Percentiles rank a stretch among this genome's conserved stretches.
These are phyloP conservation scores for Sarocladiaceae sp. DNA, from an alignment of 2,329 filamentous ascomycete species.

Conservation along the genomic window DNA sequence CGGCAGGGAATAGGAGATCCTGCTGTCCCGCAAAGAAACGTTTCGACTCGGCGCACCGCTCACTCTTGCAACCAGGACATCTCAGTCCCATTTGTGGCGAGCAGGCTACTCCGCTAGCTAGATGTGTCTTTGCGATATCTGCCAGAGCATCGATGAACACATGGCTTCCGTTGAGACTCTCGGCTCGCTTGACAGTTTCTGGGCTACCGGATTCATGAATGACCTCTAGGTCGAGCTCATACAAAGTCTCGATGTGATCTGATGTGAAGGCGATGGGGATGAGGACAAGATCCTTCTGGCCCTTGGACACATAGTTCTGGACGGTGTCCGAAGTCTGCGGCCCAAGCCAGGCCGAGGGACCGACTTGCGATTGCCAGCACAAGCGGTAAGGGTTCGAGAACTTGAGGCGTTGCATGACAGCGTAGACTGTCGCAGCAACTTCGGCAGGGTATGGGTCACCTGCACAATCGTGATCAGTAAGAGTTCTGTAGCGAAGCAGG, in stretches of 20 bases:
- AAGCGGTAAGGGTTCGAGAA: constrained; percentile 89
- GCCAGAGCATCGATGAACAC: constrained; percentile 89
- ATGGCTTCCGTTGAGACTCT: constrained; percentile 86
- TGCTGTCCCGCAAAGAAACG: constrained; percentile 55
- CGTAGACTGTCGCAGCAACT: constrained; percentile 91
- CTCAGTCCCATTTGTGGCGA: constrained; percentile 84
- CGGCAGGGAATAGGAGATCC: constrained; percentile 13
- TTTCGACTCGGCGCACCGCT: constrained; percentile 76
- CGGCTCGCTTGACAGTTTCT: constrained; percentile 81
- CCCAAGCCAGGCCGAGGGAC: constrained; percentile 90
- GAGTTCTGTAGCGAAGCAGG: neutral
- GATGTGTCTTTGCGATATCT: constrained; percentile 77
- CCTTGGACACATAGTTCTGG: constrained; percentile 82
- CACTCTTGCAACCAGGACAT: constrained; percentile 90
- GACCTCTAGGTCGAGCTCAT: constrained; percentile 89
- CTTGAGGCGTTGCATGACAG: constrained; percentile 88
- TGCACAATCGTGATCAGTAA: constrained; percentile 30
- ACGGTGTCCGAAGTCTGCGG: constrained; percentile 90
- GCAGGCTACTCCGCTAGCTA: constrained; percentile 63
- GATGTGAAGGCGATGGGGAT: constrained; percentile 97
- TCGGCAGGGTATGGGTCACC: constrained; percentile 94
- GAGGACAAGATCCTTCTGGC: constrained; percentile 84
- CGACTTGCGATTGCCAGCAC: constrained; percentile 98
- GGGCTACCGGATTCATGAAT: constrained; percentile 79
- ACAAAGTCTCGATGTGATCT: constrained; percentile 98